These are phyloP conservation scores for Aspergillus affinis DNA, from an alignment of 495 filamentous ascomycete species.

Conservation along the genomic window DNA sequence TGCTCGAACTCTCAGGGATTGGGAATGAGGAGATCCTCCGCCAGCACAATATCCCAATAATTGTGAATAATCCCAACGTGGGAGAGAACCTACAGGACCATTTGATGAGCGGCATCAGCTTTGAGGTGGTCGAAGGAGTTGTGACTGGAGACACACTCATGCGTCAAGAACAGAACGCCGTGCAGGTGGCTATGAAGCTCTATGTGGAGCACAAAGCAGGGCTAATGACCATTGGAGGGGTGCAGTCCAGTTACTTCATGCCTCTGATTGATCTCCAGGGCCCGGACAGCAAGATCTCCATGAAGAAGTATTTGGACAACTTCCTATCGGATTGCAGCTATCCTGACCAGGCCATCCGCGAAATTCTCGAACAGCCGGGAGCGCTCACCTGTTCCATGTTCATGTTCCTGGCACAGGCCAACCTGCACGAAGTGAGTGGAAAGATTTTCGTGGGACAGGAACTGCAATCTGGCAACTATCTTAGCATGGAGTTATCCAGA, in stretches of 20 bases:
- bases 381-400: neutral
- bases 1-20: too few relatives aligned
- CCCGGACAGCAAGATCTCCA: neutral
- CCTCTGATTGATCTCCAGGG: neutral
- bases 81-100: slow-evolving; percentile 43
- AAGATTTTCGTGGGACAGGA: neutral
- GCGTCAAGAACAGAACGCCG: slow-evolving; percentile 3
- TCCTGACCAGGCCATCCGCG: neutral
- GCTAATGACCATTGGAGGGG: neutral
- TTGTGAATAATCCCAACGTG: slow-evolving; percentile 33
- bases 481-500: slow-evolving; percentile 31
- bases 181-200: slow-evolving; percentile 6
- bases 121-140: slow-evolving; percentile 13
- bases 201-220: neutral
- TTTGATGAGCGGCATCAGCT: slow-evolving; percentile 11
- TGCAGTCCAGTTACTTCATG: neutral
- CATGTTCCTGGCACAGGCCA: neutral
- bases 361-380: neutral
- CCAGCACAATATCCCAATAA: neutral
- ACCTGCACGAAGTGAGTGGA: neutral
- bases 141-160: neutral
- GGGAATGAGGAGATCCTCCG: too few relatives aligned
- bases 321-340: neutral
- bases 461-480: slow-evolving; percentile 29
- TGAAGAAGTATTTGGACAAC: neutral